Base-by-base conservation (phyloP, 768 basidiomycete genomes). In the Amanita brunnescens region DNA sequence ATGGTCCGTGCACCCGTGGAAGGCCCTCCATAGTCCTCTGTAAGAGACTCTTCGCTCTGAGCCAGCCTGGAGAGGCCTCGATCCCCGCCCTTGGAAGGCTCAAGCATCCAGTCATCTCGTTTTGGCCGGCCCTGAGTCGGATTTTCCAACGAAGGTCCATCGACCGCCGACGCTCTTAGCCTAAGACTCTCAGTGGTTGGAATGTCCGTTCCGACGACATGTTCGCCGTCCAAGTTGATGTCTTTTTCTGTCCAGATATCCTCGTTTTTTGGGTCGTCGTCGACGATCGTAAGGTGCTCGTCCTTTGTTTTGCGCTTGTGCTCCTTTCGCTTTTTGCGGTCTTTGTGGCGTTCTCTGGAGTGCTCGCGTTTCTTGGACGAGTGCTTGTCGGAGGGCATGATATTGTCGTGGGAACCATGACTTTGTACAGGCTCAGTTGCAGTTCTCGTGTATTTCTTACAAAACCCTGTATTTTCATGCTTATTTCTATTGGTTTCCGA, bases 71-170 rank as follows among this genome's bases (percentile, higher is more conserved):
- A 62, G 12, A 20, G 32, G 12, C 33, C 18, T 10, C 65, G 12
- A 9, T 57, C 43, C 38, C 69, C 64, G n/a, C 62, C 56, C 44
- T 69, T 58, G n/a, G 64, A 54, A 21, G 74, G 73, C n/a, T 65
- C 54, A 26, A 93, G 67, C 92, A 96, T 95, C 94, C 94, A 97
- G 33, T 90, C 84, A 55, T 93, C 91, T 16, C 91, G 77, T 59
- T 80, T 70, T 12, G 85, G 58, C 23, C 67, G 0, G 78, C 69
- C 55, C 80, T 79, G 1, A 68, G 56, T 0, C 77, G 71, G 39
- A n/a, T 75, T 71, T 16, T 41, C 7, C 4, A 38, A 24, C 21
- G 70, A 67, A 18, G 73, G 64, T n/a, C 67, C 61, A 39, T 68
- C 61, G 41, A 70, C 64, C 26, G 83, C 80, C 38, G 79, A 71